Evolutionary conservation across 768 basidiomycete genomes (phyloP).

Genomic region (Russula olivacea): DNA sequence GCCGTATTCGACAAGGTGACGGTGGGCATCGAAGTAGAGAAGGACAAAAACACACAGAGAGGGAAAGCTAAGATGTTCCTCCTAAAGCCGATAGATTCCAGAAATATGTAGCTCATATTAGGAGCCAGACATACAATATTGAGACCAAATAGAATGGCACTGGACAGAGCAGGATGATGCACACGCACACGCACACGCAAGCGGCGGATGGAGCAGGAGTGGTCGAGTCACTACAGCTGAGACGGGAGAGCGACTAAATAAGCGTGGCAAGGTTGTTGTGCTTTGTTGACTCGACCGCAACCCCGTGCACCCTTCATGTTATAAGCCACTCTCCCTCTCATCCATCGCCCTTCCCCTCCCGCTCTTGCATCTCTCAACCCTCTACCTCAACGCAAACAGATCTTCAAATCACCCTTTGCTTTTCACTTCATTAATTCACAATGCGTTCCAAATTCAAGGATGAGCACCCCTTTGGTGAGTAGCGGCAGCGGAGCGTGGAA

Average conservation of each 20-base stretch:
- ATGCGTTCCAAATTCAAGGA: slow-evolving; percentile 99
- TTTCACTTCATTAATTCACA: slow-evolving; percentile 22
- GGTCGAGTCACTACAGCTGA: background rate
- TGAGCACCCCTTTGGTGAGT: slow-evolving; percentile 95
- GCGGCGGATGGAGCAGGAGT: background rate
- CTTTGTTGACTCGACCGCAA: slow-evolving; percentile 20
- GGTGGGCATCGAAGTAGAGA: slow-evolving; percentile 89
- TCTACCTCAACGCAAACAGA: slow-evolving; percentile 17
- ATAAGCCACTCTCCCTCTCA: slow-evolving; percentile 14
- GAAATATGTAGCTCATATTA: slow-evolving; percentile 32
- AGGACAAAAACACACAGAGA: slow-evolving; percentile 89
- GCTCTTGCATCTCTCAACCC: background rate
- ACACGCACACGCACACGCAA: background rate
- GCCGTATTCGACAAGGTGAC: slow-evolving; percentile 91
- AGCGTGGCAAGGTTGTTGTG: slow-evolving; percentile 16
- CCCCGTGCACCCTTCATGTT: slow-evolving; percentile 6
- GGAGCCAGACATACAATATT: background rate
- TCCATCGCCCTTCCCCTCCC: background rate
- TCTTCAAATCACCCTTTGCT: background rate
- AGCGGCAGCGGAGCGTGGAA: slow-evolving; percentile 1
- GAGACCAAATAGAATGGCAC: background rate
- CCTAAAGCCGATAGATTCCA: slow-evolving; percentile 57
- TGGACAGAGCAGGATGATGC: background rate
- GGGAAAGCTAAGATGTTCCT: slow-evolving; percentile 85
- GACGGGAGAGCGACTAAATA: slow-evolving; percentile 4